Conservation (phyloP, 148 eudicot genomes). For the Beta vulgaris region DNA sequence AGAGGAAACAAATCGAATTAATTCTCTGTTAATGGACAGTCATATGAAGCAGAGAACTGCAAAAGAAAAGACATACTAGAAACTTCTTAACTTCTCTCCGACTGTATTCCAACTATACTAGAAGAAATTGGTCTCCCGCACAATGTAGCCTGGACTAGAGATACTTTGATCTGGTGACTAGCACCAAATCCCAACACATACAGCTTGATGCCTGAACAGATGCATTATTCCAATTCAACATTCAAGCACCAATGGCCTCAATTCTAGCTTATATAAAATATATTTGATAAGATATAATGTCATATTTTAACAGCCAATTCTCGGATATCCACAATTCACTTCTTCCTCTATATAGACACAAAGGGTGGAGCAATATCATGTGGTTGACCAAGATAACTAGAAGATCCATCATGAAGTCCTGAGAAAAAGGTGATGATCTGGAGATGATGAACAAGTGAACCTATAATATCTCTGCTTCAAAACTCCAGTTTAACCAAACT, state of each 20-base stretch:
- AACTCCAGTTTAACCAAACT: not conserved
- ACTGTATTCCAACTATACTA: not conserved
- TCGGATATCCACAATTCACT: not conserved
- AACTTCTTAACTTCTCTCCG: not conserved
- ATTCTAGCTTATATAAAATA: not conserved
- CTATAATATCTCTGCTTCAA: not conserved
- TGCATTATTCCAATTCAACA: not conserved
- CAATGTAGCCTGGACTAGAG: not conserved
- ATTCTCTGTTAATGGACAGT: slow-evolving; percentile 16
- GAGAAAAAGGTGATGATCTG: not conserved
- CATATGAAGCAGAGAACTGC: not conserved
- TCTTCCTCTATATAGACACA: not conserved
- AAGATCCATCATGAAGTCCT: not conserved
- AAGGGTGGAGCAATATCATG: not conserved
- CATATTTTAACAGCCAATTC: not conserved
- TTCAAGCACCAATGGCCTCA: not conserved
- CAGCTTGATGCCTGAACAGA: not conserved
- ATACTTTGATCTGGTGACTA: not conserved
- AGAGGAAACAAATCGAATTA: not conserved
- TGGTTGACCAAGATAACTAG: not conserved
- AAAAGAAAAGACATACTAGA: not conserved
- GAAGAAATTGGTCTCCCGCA: not conserved
- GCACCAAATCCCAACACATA: not conserved
- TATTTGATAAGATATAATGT: not conserved
- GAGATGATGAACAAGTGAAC: not conserved